A percentile compares a stretch with the other conserved stretches of the same genome.
These are phyloP conservation scores for Hypsizygus ulmarius DNA, from an alignment of 1,284 basidiomycete species.

Conservation along the genomic window DNA sequence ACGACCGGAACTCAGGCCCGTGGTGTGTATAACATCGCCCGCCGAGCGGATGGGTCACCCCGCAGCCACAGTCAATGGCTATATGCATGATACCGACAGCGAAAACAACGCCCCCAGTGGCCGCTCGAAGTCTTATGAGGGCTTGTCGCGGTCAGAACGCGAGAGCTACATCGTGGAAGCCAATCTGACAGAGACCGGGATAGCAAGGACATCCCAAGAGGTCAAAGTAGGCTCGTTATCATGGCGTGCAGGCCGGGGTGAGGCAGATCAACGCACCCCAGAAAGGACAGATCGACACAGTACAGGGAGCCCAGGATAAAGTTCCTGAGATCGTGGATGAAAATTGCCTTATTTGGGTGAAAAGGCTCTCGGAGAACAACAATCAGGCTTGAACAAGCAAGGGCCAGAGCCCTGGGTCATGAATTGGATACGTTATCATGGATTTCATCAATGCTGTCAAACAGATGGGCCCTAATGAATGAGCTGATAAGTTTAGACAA, in stretches of 20 bases:
- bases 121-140: neutral
- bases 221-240: neutral
- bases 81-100: neutral
- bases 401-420: conserved; percentile 8
- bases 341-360: conserved; percentile 14
- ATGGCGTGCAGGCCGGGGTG: conserved; percentile 1
- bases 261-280: neutral
- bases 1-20: neutral
- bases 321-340: conserved; percentile 13
- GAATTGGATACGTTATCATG: conserved; percentile 5
- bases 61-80: neutral
- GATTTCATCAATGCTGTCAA: neutral
- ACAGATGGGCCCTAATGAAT: too few species aligned
- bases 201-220: neutral
- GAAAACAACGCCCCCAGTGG: neutral
- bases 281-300: conserved; percentile 6
- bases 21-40: neutral
- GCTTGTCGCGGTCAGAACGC: neutral
- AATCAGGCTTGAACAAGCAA: conserved; percentile 5
- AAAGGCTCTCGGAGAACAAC: conserved; percentile 4
- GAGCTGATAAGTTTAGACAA: too few species aligned
- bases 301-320: conserved; percentile 1
- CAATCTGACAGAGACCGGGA: conserved; percentile 3
- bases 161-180: neutral
- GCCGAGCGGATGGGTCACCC: neutral